phyloP scores from a whole-genome alignment of 2,329 filamentous ascomycete genomes.

The Fonsecaea nubica region DNA sequence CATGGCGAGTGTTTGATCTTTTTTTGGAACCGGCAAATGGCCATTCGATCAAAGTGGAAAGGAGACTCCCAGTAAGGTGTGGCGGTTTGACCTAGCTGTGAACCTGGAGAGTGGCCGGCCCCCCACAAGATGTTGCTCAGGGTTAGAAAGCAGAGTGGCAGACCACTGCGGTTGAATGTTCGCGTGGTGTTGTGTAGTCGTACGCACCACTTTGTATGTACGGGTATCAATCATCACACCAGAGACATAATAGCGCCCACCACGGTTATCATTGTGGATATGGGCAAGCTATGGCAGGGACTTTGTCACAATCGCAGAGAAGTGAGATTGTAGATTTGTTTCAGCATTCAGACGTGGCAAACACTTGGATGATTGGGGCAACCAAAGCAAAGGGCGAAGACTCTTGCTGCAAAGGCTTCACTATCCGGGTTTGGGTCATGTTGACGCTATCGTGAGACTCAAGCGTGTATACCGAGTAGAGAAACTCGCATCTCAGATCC shows the following conservation, averaged over 20 bases:
- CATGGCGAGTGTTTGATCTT: slow-evolving; percentile 5
- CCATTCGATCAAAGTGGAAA: slow-evolving; percentile 1
- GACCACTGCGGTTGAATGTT: neutral
- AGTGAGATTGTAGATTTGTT: neutral
- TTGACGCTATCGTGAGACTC: neutral
- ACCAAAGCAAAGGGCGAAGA: neutral
- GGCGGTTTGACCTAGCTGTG: neutral
- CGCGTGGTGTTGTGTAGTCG: neutral
- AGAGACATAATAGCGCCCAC: neutral
- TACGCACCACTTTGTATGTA: neutral
- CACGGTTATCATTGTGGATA: neutral
- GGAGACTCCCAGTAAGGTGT: slow-evolving; percentile 1
- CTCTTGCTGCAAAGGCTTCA: neutral
- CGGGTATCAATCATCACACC: neutral
- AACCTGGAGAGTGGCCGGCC: slow-evolving; percentile 1
- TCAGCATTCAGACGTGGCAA: neutral
- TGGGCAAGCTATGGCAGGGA: neutral
- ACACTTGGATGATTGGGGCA: neutral
- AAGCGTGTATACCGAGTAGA: neutral
- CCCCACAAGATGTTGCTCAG: neutral
- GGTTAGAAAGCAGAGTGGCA: neutral
- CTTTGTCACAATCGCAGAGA: neutral
- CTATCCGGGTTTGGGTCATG: neutral
- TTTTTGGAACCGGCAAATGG: slow-evolving; percentile 6
- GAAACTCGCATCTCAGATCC: neutral